Evolutionary conservation across 805 yeast genomes (phyloP).

Genomic region (Monosporozyma servazzii): DNA sequence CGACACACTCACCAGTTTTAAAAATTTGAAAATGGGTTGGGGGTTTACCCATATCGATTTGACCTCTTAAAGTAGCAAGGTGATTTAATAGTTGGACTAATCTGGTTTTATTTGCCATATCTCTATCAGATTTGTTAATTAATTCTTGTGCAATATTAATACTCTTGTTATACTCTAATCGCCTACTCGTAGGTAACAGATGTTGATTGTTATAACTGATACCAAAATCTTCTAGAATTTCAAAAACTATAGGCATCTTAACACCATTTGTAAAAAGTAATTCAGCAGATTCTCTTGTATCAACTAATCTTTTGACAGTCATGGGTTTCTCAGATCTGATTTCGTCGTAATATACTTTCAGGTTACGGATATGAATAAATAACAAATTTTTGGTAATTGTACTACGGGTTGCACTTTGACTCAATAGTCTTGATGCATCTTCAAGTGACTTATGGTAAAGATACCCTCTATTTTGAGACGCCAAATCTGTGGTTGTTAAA

Average conservation of each 20-base stretch:
- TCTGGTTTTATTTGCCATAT: conserved; percentile 11
- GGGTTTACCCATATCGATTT: conserved; percentile 22
- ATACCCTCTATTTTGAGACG: conserved; percentile 3
- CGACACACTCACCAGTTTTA: conserved; percentile 15
- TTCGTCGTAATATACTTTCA: conserved; percentile 11
- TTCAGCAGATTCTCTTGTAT: conserved; percentile 19
- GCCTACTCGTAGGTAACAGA: conserved; percentile 14
- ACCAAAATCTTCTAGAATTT: conserved; percentile 23
- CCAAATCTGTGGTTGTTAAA: neutral
- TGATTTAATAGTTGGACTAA: conserved; percentile 13
- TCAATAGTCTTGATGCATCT: conserved; percentile 15
- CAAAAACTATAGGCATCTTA: conserved; percentile 24
- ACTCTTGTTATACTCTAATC: conserved; percentile 23
- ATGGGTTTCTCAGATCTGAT: neutral
- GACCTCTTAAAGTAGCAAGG: conserved; percentile 16
- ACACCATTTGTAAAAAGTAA: conserved; percentile 21
- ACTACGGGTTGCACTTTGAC: conserved; percentile 14
- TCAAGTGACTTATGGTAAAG: conserved; percentile 15
- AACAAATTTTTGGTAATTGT: conserved; percentile 12
- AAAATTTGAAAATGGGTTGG: conserved; percentile 13
- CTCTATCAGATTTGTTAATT: conserved; percentile 16
- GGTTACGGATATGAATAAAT: conserved; percentile 10
- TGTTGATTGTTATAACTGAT: conserved; percentile 10
- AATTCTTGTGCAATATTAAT: conserved; percentile 21
- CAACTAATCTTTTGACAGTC: neutral